phyloP scores from a whole-genome alignment of 2,329 filamentous ascomycete species.

The Akanthomyces dipterigenus region DNA sequence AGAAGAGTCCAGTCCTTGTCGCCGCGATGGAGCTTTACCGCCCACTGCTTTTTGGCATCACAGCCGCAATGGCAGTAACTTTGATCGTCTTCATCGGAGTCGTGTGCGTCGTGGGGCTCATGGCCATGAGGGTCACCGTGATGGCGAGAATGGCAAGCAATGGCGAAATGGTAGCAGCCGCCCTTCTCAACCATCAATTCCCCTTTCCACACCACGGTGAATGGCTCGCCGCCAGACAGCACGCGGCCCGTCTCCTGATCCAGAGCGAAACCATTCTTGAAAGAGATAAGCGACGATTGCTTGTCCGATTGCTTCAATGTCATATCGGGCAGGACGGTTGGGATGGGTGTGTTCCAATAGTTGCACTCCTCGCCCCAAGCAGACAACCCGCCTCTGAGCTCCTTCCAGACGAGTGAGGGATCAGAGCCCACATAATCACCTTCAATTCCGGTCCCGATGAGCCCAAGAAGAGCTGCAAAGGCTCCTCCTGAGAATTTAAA shows the following conservation, averaged over 20 bases:
- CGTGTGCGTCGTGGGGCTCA: neutral
- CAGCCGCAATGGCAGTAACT: neutral
- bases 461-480: slow-evolving; percentile 6
- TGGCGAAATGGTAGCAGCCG: slow-evolving; percentile 5
- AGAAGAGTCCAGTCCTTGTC: slow-evolving; percentile 1
- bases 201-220: neutral
- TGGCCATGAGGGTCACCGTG: neutral
- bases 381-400: neutral
- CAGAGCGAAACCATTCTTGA: slow-evolving; percentile 8
- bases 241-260: neutral
- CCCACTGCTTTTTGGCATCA: neutral
- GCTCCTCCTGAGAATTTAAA: neutral
- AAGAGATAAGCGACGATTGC: neutral
- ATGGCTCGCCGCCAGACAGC: slow-evolving; percentile 3
- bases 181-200: neutral
- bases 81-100: neutral
- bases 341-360: slow-evolving; percentile 5
- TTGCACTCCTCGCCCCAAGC: slow-evolving; percentile 1
- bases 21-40: neutral
- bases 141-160: neutral
- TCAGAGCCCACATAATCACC: neutral
- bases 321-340: slow-evolving; percentile 1
- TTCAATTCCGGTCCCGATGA: slow-evolving; percentile 1
- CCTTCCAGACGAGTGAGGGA: neutral
- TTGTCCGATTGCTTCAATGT: neutral